Base-by-base conservation (phyloP, 2,329 filamentous ascomycete genomes). In the Aaosphaeria pasadenensis region DNA sequence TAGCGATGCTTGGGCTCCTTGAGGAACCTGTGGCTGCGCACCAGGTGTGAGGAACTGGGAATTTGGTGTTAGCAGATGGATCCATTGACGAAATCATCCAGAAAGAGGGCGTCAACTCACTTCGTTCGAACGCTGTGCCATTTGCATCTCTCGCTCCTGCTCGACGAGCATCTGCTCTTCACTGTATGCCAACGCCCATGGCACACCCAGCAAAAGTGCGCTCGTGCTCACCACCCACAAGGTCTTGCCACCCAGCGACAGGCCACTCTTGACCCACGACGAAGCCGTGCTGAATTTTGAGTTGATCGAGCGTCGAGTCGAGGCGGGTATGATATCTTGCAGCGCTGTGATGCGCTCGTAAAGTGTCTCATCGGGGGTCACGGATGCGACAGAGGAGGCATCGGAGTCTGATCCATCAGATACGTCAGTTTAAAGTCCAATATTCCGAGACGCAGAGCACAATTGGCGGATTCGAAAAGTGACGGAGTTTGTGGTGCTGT, bases 111-210 rank as follows among this genome's bases (percentile, higher is more conserved):
- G 9, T 52, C 35, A 45, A 73, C 77, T 62, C 64, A 86, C 83
- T 78, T 96, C 89, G 67, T 88, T 86, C 55, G 90, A 90, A 66
- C 88, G 84, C 82, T 96, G 89, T 72, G 94, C 88, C 89, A 96
- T 94, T 73, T 88, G 86, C 83, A 91, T 91, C 78, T 96, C 92
- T 73, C 91, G 85, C 84, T 99, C 94, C 90, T 96, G 95, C 78
- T 96, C 92, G 57, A 92, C 80, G 71, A 95, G 85, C 78, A 96
- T 89, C 80, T 96, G 91, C 79, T 99, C 94, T 79, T 99, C 94
- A 55, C 88, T 86, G 70, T 91, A 92, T 49, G 91, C 92, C 59
- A 99, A 79, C 50, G 91, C 91, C 80, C 91, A 97, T 47, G 94
- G 94, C 44, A 97, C 90, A 61, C 91, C 91, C 55, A 97, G 76